Evolutionary conservation across 495 filamentous ascomycete species (phyloP), one percentile per base, ranked within the genome.

Genomic region (Monascus purpureus): DNA sequence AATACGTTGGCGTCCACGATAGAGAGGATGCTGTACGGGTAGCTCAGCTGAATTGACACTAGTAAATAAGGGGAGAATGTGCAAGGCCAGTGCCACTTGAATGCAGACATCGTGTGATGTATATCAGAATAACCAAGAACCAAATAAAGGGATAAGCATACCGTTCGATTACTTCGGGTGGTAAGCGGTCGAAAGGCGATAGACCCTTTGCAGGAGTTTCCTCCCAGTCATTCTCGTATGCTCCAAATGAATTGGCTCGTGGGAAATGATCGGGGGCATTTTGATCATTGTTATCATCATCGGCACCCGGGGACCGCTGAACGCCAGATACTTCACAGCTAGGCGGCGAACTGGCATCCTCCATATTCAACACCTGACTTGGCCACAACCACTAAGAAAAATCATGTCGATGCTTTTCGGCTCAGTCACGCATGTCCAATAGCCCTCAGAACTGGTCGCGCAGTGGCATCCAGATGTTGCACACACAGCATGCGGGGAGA

Each of bases 1-100:
- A 92, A 92, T 25, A 73, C 72, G 53, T 83, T 77, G 31, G 83
- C 70, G 42, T 83, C 82, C 25, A 70, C 73, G 25, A 68, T 60
- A 50, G 76, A 73, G 25, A 92, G 71, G 42, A 88, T 87, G 43
- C 83, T 92, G 47, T 14, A 32, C 4, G n/a, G 27, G 24, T 16
- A 28, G 23, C 15, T 39, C 37, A 42, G 47, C 43, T 45, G 37
- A 32, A 8, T 13, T 28, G 20, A 31, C 32, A 22, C 28, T 32
- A 37, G 34, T 41, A 45, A 13, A 35, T 24, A 36, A 17, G 22
- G 14, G 13, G 17, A 31, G 22, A 1, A 30, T 19, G 4, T 12
- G 25, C 25, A 13, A 4, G 8, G 13, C 6, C 25, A 13, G 22
- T 27, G 14, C 12, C 12, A 3, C 4, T 17, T 7, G 4, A 17